Conservation (phyloP, 2,329 filamentous ascomycete species). For the Aspergillus pseudoglaucus region DNA sequence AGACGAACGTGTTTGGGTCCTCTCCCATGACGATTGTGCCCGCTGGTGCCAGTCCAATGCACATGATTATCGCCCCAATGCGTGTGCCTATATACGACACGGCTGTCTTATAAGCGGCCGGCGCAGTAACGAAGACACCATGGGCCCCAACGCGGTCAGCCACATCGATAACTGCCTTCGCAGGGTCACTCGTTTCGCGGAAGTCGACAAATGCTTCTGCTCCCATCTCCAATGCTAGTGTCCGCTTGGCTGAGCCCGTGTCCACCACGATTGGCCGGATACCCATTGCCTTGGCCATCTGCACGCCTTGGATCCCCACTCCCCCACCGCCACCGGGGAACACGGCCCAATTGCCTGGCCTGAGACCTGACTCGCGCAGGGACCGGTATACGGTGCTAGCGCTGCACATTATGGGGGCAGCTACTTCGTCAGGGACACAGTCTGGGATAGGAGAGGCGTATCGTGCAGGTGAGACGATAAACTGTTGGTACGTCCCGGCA, state of each 20-base stretch:
- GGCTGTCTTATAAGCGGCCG: slow-evolving; percentile 36
- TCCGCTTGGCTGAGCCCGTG: slow-evolving; percentile 43
- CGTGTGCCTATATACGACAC: slow-evolving; percentile 35
- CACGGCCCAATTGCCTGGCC: slow-evolving; percentile 47
- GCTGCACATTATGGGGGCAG: slow-evolving; percentile 56
- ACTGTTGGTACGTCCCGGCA: slow-evolving; percentile 53
- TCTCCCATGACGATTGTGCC: slow-evolving; percentile 16
- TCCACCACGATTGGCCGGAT: slow-evolving; percentile 53
- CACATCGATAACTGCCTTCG: slow-evolving; percentile 40
- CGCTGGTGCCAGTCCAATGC: slow-evolving; percentile 36
- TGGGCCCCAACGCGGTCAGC: slow-evolving; percentile 45
- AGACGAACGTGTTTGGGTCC: slow-evolving; percentile 20
- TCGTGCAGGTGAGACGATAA: slow-evolving; percentile 49
- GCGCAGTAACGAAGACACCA: slow-evolving; percentile 38
- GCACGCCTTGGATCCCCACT: slow-evolving; percentile 54
- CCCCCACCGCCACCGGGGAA: slow-evolving; percentile 43
- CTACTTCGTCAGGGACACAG: slow-evolving; percentile 49
- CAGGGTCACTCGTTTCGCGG: slow-evolving; percentile 29
- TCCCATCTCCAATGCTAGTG: slow-evolving; percentile 44
- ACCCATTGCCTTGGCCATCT: slow-evolving; percentile 50
- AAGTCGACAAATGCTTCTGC: slow-evolving; percentile 55
- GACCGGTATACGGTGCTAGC: slow-evolving; percentile 54
- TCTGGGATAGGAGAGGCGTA: slow-evolving; percentile 53
- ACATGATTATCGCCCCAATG: slow-evolving; percentile 49
- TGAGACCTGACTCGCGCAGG: slow-evolving; percentile 46